Evolutionary conservation across 1,284 basidiomycete genomes (phyloP), one percentile per base, ranked within the genome.

Genomic region (Hemileia vastatrix): DNA sequence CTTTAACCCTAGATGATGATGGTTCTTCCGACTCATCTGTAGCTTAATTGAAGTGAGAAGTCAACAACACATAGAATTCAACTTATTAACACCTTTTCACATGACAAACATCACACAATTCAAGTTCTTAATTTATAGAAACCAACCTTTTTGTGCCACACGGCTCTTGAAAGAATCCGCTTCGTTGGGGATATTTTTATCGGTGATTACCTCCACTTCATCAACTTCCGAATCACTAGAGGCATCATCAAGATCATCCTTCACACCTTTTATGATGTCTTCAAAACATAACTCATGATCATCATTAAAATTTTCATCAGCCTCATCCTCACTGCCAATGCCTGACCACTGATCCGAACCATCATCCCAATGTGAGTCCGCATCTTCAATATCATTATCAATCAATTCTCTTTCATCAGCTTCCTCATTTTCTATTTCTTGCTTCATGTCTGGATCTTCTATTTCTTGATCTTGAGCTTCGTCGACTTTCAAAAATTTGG

Each of bases 401-500:
- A 44, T 62, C 54, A 6, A 27, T 71, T 78, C 64, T 83, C 68
- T 73, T 9, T 80, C 80, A 18, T 67, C 81, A 32, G 86, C 85
- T 56, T 53, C 66, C n/a, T 64, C 68, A 32, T 68, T 72, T n/a
- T 69, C 75, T 11, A 66, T 71, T 31, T 73, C 71, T n/a, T 65
- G 73, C 51, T 76, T 75, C 44, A 68, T 68, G 11, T 64, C 67
- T 6, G 65, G 67, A 45, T 71, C 68, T 27, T 70, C 69, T 40
- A 65, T 71, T 63, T 71, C 71, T 57, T 74, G 71, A 13, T 77
- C 77, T 61, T 76, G 76, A 13, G 71, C 70, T n/a, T 73, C 70
- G 52, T 75, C 73, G 21, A 71, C 72, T 13, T 67, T 70, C 52
- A 89, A 62, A 69, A 82, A 83, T 74, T 81, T 82, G 70, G 77